Evolutionary conservation across 2,329 filamentous ascomycete species (phyloP), one percentile per base, ranked within the genome.

Genomic region (Cladosporium colombiae): DNA sequence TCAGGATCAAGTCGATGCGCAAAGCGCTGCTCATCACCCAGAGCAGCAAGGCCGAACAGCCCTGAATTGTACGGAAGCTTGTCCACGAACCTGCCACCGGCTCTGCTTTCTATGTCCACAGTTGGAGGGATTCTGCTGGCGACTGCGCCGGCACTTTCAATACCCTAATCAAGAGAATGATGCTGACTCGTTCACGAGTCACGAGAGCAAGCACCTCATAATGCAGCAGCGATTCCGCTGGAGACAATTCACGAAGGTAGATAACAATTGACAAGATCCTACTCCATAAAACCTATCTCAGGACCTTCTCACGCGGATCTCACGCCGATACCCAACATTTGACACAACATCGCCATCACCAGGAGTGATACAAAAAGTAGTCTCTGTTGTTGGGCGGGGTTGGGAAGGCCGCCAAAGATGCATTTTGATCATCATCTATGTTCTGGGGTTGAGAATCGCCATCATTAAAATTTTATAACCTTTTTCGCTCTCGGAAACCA

Each of bases 381-480:
- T 46, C 14, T 46, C 40, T 46, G 40, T 55, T 18, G 52, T 33
- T 55, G 27, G 27, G 8, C 18, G 52, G 27, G 29, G 7, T 5
- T 21, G 55, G 21, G 14, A 57, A 16, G 5, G 31, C 55, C 31
- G 55, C 33, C 31, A 23, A 37, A 40, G 33, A 40, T 57, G 57
- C 57, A 50, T 60, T 49, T 21, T 31, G n/a, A n/a, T n/a, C n/a
- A 46, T 60, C 6, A 13, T 60, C 25, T 60, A 60, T 60, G 46
- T 33, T 62, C 49, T 40, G 40, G 14, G 14, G 25, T 55, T 29
- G 33, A 53, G 59, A 50, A 62, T n/a, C 49, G 35, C 46, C 46
- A 21, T 62, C 33, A 62, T 62, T 55, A 62, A 55, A 21, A 33
- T 33, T 21, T 10, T 33, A 14, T 49, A 29, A 40, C 40, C 8